Conservation (phyloP, 2,329 filamentous ascomycete species). For the Claviceps pazoutovae region DNA sequence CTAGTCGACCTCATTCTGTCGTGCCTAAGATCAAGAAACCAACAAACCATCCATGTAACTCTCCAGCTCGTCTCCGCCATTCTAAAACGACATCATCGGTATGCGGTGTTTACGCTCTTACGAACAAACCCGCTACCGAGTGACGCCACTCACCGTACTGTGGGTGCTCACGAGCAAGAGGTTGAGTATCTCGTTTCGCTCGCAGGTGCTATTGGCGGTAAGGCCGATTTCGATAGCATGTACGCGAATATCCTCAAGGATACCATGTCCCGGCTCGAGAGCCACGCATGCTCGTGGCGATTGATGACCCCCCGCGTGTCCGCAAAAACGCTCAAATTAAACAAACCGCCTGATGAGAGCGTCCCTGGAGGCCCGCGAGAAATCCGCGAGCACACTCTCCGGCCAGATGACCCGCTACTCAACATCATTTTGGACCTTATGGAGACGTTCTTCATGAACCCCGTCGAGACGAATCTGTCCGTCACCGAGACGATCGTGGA, state of each 20-base stretch:
- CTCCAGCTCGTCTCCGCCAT: slow-evolving; percentile 78
- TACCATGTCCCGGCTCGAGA: slow-evolving; percentile 52
- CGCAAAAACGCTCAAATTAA: slow-evolving; percentile 41
- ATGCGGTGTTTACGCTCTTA: slow-evolving; percentile 65
- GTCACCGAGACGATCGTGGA: slow-evolving; percentile 74
- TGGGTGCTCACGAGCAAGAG: slow-evolving; percentile 62
- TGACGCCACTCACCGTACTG: slow-evolving; percentile 46
- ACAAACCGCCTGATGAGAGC: slow-evolving; percentile 34
- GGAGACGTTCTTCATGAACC: slow-evolving; percentile 74
- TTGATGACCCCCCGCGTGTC: slow-evolving; percentile 49
- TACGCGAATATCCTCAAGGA: slow-evolving; percentile 63
- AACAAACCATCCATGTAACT: slow-evolving; percentile 81
- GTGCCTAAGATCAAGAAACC: slow-evolving; percentile 69
- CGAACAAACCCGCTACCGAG: slow-evolving; percentile 46
- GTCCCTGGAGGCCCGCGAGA: slow-evolving; percentile 47
- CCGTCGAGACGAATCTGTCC: slow-evolving; percentile 79
- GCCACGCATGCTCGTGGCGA: slow-evolving; percentile 57
- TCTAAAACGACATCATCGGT: slow-evolving; percentile 73
- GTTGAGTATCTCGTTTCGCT: slow-evolving; percentile 57
- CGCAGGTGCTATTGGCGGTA: slow-evolving; percentile 53
- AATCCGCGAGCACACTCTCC: slow-evolving; percentile 46
- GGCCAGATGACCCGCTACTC: slow-evolving; percentile 47
- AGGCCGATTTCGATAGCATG: slow-evolving; percentile 56
- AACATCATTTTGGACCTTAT: slow-evolving; percentile 57
- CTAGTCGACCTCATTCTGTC: slow-evolving; percentile 81